phyloP scores from a whole-genome alignment of 2,329 filamentous ascomycete genomes.

The Fusarium sp. region DNA sequence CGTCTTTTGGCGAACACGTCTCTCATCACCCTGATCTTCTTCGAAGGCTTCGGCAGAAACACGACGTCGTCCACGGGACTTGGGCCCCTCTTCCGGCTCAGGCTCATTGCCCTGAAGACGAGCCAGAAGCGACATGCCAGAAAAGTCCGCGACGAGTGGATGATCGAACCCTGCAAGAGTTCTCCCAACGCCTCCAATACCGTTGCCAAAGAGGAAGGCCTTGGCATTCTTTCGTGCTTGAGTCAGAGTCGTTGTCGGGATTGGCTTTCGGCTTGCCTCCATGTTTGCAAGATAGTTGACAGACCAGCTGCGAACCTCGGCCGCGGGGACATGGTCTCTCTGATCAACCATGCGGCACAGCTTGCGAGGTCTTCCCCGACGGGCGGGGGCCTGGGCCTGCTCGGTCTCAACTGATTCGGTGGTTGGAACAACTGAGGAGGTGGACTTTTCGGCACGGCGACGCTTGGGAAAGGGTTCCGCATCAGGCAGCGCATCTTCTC shows the following conservation, averaged over 20 bases:
- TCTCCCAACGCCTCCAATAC: conserved; percentile 47
- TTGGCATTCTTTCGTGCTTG: conserved; percentile 55
- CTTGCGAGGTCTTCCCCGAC: conserved; percentile 43
- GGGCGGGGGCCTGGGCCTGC: conserved; percentile 30
- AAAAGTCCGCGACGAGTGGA: conserved; percentile 58
- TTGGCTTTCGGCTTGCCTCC: conserved; percentile 49
- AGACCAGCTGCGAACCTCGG: conserved; percentile 55
- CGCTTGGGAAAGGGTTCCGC: conserved; percentile 50
- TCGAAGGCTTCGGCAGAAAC: conserved; percentile 58
- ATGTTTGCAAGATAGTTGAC: conserved; percentile 67
- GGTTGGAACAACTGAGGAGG: conserved; percentile 28
- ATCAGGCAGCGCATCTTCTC: conserved; percentile 53
- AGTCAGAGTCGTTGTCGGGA: conserved; percentile 40
- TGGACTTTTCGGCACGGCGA: conserved; percentile 24
- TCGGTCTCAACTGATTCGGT: conserved; percentile 39
- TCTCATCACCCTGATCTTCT: conserved; percentile 48
- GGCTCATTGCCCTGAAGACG: conserved; percentile 42
- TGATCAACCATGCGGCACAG: conserved; percentile 47
- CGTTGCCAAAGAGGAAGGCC: conserved; percentile 47
- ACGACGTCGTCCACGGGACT: conserved; percentile 52
- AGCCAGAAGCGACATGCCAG: conserved; percentile 57
- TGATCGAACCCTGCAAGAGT: conserved; percentile 47
- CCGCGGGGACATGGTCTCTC: conserved; percentile 50
- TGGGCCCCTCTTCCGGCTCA: conserved; percentile 29
- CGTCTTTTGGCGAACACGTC: conserved; percentile 54